Base-by-base conservation (phyloP, 306 rosid genomes). In the Adenanthera pavonina region DNA sequence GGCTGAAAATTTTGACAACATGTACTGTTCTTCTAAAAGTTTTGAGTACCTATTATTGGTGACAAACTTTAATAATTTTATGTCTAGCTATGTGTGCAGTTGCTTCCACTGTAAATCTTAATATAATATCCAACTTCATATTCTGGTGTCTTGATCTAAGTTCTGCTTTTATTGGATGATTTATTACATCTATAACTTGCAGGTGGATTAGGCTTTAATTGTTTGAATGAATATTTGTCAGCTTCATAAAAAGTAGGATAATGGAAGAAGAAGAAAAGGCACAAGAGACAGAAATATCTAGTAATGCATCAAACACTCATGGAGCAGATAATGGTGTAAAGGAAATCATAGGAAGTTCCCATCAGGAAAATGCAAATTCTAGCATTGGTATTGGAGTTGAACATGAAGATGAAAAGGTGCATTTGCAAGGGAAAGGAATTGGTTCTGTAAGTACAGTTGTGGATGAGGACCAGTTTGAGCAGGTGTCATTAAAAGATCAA, bases 241-340 rank as follows among this genome's bases (percentile, higher is more conserved):
- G 81, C 40, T 64, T 72, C 79, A 56, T 66, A 68, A 69, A 43
- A 82, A 78, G 49, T 62, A 70, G 64, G 60, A 84, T 51, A 71
- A 93, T 93, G 98, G 97, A 92, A 73, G 97, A 92, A 87, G 96
- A 92, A 75, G 98, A 91, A 62, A 88, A 93, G 72, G 76, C 82
- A 20, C 88, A 84, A 82, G 91, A 84, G 79, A 47, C 51, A 15
- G 86, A 73, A 82, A 67, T 64, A 69, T 87, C 89, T 49, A 79
- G 67, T 79, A 81, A 84, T 69, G 84, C 77, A 81, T 85, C 82
- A 47, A 84, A 83, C 16, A 74, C 33, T 70, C 77, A 53, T 43
- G 87, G 76, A 80, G 84, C 85, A 60, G 80, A 66, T 69, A 74
- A 88, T 44, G 81, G 74, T 69, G 82, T 78, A 85, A 78, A 82